phyloP scores from a whole-genome alignment of 768 basidiomycete genomes.

The Clitopilus hobsonii region DNA sequence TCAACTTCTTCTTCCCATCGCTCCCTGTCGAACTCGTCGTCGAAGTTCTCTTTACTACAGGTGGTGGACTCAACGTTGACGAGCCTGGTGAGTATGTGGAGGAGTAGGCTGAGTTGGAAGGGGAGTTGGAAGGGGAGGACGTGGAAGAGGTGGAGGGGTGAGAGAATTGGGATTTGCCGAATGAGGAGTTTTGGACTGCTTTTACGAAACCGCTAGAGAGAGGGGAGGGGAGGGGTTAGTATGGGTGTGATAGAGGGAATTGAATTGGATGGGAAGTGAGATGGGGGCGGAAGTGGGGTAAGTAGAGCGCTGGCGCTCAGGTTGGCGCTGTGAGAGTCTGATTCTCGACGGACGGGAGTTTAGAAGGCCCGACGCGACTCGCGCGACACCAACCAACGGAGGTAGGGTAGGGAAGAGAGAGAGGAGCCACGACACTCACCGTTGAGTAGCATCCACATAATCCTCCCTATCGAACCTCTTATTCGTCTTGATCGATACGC shows the following conservation, averaged over 20 bases:
- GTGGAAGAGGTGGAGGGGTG: not conserved
- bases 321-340: too few species aligned
- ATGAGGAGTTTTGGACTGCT: constrained; percentile 42
- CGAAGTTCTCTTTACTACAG: not conserved
- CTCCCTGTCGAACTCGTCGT: not conserved
- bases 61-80: not conserved
- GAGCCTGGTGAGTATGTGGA: not conserved
- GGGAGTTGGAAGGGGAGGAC: not conserved
- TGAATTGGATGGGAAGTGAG: not conserved
- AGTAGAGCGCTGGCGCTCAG: too few species aligned
- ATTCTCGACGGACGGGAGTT: too few species aligned
- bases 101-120: not conserved
- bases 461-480: constrained; percentile 55
- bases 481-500: constrained; percentile 62
- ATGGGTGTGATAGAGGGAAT: not conserved
- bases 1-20: not conserved
- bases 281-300: not conserved
- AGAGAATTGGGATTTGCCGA: constrained; percentile 21
- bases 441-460: constrained; percentile 71
- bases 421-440: constrained; percentile 34
- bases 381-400: too few species aligned
- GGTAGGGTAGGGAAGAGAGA: too few species aligned
- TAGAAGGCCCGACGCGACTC: not conserved
- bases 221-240: not conserved
- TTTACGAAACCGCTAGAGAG: constrained; percentile 46